Evolutionary conservation across 441 rosid genomes (phyloP), one percentile per base, ranked within the genome.

Genomic region (Gossypium lobatum): DNA sequence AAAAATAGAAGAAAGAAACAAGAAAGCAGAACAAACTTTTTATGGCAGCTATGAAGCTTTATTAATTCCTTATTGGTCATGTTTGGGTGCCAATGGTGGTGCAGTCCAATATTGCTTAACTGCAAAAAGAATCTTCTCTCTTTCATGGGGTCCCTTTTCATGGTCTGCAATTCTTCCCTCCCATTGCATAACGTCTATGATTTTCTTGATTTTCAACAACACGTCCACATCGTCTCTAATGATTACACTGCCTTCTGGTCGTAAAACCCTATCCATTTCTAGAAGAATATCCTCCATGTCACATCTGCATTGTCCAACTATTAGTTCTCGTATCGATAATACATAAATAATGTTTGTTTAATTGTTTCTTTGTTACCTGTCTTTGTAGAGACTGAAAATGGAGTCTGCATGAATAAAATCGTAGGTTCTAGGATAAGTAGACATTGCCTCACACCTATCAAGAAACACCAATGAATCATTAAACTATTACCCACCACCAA

Each of bases 361-460:
- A 21, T 3, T 11, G 14, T 25, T 8, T 52, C 2, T n/a, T 39
- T 39, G 0, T 69, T 53, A 85, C 88, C 83, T 83, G 23, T 72
- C 82, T 45, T 79, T 70, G 72, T 84, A 83, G 73, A 81, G 77
- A 8, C 79, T 84, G 77, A 85, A 85, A 48, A 85, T 72, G 10
- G 86, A 81, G 16, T 80, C 84, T 0, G 86, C 89, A 62, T 89
- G 91, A 26, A 89, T 81, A 50, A 87, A 84, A 74, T 86, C 91
- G 50, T 86, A 87, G 50, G 93, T 87, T 48, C 93, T 83, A 23
- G 93, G 93, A 71, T 87, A 89, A 10, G 89, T 89, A 48, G 93
- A 89, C 91, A 89, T 83, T 42, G 93, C 90, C 78, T 88, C 90
- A 13, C 93, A 86, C 92, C 92, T 89, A 58, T 31, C 57, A 11